Evolutionary conservation across 1,284 basidiomycete genomes (phyloP), one percentile per base, ranked within the genome.

Genomic region (Pseudozyma pruni): DNA sequence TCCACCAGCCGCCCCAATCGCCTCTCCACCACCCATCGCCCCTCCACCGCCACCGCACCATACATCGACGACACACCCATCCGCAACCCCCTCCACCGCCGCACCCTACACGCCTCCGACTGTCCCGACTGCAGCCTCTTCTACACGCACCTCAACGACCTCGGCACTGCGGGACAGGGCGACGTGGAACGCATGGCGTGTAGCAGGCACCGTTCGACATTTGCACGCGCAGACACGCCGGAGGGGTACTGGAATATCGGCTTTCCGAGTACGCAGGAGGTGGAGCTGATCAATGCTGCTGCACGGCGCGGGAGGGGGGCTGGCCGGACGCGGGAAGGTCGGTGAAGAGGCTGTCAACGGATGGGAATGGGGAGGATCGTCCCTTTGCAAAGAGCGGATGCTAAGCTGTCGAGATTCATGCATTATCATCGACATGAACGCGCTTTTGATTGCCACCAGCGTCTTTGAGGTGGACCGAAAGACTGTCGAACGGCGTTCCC

Each of bases 231-330:
- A 16, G 7, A 23, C 0, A 71, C 68, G 1, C 68, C 68, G 2
- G 56, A 53, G 0, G 68, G 61, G 1, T 71, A 71, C 27, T 71
- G 68, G 68, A 66, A 71, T 14, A 71, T 66, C 5, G 61, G 25
- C 7, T 71, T 71, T 32, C 68, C 68, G 1, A 38, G 46, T 2
- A 71, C 68, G 2, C 68, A 71, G 43, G 49, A 71, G 35, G 61
- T 33, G 1, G 49, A 60, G 4, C 39, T 54, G 37, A 50, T 71
- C 17, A 71, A 71, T 37, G 48, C 40, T 3, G 3, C 1, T 4
- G 55, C 48, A 7, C 34, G 32, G 19, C 16, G 16, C 0, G 13
- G 38, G 2, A 22, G 50, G 19, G n/a, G n/a, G 19, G 3, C 22
- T 8, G 31, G 13, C 4, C 8, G 6, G 10, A 19, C 38, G 34